Conservation (phyloP, 1,139 yeast genomes). For the Yarrowia galli region DNA sequence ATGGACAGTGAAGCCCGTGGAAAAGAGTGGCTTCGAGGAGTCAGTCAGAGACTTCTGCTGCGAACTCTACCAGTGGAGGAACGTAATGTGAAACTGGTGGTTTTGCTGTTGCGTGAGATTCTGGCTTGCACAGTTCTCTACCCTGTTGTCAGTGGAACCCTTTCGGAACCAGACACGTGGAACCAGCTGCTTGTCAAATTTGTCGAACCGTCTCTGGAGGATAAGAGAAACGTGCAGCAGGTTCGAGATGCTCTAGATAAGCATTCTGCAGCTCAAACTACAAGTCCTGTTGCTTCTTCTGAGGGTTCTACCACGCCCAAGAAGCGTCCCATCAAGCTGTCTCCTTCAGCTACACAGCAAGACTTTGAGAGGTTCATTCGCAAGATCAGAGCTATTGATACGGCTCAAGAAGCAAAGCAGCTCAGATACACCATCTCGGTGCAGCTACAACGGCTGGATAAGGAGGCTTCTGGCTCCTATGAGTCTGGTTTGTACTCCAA, state of each 20-base stretch:
- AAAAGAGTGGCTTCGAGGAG: slow-evolving; percentile 56
- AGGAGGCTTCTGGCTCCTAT: slow-evolving; percentile 42
- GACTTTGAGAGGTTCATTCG: slow-evolving; percentile 58
- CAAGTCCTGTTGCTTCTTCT: slow-evolving; percentile 22
- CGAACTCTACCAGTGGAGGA: slow-evolving; percentile 58
- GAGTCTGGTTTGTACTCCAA: slow-evolving; percentile 43
- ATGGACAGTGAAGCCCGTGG: slow-evolving; percentile 57
- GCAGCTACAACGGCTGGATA: slow-evolving; percentile 49
- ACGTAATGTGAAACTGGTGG: slow-evolving; percentile 58
- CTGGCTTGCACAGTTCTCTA: slow-evolving; percentile 61
- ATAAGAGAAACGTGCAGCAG: slow-evolving; percentile 76
- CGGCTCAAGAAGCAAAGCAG: slow-evolving; percentile 55
- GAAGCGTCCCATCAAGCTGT: slow-evolving; percentile 43
- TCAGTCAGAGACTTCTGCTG: slow-evolving; percentile 18
- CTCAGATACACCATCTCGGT: slow-evolving; percentile 55
- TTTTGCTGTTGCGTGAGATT: slow-evolving; percentile 66
- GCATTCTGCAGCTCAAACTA: slow-evolving; percentile 56
- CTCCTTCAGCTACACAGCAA: slow-evolving; percentile 49
- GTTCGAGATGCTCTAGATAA: slow-evolving; percentile 73
- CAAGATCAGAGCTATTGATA: slow-evolving; percentile 50
- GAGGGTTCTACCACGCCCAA: slow-evolving; percentile 14
- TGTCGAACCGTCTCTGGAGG: slow-evolving; percentile 72
- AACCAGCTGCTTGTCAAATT: slow-evolving; percentile 67
- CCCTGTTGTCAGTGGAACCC: slow-evolving; percentile 59
- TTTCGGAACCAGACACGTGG: slow-evolving; percentile 79